A percentile compares a stretch with the other conserved stretches of the same genome.
Conservation (phyloP, 2,329 filamentous ascomycete genomes). For the Chrysoporthe deuterocubensis region DNA sequence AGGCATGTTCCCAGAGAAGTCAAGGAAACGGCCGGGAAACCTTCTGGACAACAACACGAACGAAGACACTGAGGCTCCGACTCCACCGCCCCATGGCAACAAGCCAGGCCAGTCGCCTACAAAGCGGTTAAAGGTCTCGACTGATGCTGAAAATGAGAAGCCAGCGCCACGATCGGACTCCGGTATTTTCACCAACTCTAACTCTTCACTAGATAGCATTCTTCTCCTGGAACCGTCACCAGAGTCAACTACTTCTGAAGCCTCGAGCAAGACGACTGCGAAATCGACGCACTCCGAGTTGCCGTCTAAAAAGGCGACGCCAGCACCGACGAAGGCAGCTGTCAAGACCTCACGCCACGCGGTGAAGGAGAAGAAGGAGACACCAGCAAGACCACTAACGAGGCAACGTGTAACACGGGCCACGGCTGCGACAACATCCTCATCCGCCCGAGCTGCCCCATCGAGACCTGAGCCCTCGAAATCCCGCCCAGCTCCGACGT, state of each 20-base stretch:
- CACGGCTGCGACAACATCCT: conserved; percentile 17
- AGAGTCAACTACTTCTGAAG: conserved; percentile 20
- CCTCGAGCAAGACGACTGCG: conserved; percentile 21
- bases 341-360: conserved; percentile 3
- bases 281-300: conserved; percentile 12
- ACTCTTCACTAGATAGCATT: conserved; percentile 35
- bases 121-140: conserved; percentile 35
- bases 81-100: conserved; percentile 40
- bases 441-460: conserved; percentile 16
- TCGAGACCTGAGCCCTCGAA: conserved; percentile 18
- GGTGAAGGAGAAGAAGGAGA: conserved; percentile 12
- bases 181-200: conserved; percentile 30
- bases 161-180: conserved; percentile 27
- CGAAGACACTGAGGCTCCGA: conserved; percentile 42
- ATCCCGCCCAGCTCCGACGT: conserved; percentile 6
- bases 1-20: conserved; percentile 51
- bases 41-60: conserved; percentile 53
- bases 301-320: conserved; percentile 16
- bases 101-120: conserved; percentile 38
- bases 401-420: conserved; percentile 22
- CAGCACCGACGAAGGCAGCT: conserved; percentile 18
- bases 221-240: conserved; percentile 24
- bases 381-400: conserved; percentile 13
- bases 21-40: conserved; percentile 40
- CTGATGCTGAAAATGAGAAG: conserved; percentile 21